Conservation (phyloP, 352 stramenopile genomes). For the Globisporangium carolinianum region DNA sequence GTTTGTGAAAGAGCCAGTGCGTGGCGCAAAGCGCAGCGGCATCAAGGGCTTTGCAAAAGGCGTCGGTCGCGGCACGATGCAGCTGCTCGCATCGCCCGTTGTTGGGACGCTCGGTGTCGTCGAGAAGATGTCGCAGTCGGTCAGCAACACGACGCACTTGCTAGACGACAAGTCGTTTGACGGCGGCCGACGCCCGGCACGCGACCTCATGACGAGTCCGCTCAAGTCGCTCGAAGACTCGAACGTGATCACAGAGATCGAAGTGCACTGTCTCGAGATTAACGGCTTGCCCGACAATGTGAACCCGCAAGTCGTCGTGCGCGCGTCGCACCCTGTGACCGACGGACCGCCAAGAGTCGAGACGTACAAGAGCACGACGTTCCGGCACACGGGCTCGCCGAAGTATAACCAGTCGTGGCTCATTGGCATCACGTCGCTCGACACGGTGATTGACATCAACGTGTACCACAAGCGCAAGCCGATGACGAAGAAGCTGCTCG, state of each 20-base stretch:
- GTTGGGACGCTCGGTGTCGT: slow-evolving; percentile 76
- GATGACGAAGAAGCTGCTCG: slow-evolving; percentile 72
- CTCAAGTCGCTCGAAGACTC: slow-evolving; percentile 76
- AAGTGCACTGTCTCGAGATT: slow-evolving; percentile 69
- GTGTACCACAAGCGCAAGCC: slow-evolving; percentile 84
- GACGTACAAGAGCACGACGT: slow-evolving; percentile 69
- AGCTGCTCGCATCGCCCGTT: slow-evolving; percentile 74
- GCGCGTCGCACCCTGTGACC: slow-evolving; percentile 36
- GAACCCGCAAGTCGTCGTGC: slow-evolving; percentile 66
- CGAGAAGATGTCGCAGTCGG: slow-evolving; percentile 77
- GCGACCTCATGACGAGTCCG: slow-evolving; percentile 43
- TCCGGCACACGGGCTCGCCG: slow-evolving; percentile 42
- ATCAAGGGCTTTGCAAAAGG: slow-evolving; percentile 83
- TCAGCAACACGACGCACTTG: slow-evolving; percentile 84
- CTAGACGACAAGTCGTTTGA: slow-evolving; percentile 77
- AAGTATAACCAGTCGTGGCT: slow-evolving; percentile 85
- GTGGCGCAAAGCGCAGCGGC: slow-evolving; percentile 61
- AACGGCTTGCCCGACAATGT: slow-evolving; percentile 60
- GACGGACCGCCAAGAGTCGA: slow-evolving; percentile 35
- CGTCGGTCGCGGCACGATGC: slow-evolving; percentile 66
- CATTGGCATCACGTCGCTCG: slow-evolving; percentile 53
- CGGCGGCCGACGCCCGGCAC: slow-evolving; percentile 64
- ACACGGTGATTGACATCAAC: slow-evolving; percentile 76
- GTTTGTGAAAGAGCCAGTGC: slow-evolving; percentile 79
- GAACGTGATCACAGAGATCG: slow-evolving; percentile 82